Conservation (phyloP, 495 filamentous ascomycete genomes). For the Aspergillus cavernicola region DNA sequence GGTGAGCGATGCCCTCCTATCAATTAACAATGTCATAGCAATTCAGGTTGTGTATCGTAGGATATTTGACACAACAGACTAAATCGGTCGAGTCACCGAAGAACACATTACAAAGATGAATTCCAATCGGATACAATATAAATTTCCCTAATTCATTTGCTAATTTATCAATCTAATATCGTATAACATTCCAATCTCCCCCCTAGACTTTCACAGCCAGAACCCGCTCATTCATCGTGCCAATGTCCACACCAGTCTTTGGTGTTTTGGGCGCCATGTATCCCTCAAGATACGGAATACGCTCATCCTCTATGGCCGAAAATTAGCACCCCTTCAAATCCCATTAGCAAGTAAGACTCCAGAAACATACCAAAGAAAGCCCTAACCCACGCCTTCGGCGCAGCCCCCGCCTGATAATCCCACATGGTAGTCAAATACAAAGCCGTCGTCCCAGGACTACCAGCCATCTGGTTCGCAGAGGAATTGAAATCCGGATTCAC, state of each 20-base stretch:
- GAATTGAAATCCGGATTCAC: slow-evolving; percentile 2
- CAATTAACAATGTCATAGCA: no score
- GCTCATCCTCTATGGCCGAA: neutral
- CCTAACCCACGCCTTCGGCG: slow-evolving; percentile 3
- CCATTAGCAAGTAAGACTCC: neutral
- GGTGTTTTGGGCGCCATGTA: neutral
- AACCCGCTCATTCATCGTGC: slow-evolving; percentile 3
- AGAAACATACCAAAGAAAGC: slow-evolving; percentile 1
- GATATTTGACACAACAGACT: no score
- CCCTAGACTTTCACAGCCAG: neutral
- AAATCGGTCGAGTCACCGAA: no score
- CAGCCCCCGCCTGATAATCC: slow-evolving; percentile 1
- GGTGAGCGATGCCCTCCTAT: no score
- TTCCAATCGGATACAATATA: no score
- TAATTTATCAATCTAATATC: no score
- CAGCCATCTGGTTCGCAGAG: neutral
- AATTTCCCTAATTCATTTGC: no score
- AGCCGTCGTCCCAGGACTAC: neutral
- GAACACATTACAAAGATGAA: no score
- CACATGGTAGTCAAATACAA: slow-evolving; percentile 2
- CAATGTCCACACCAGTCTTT: neutral
- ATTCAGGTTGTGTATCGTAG: no score
- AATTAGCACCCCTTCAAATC: neutral
- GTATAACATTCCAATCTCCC: no score
- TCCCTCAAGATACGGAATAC: slow-evolving; percentile 10